A percentile compares a stretch with the other conserved stretches of the same genome.
phyloP scores from a whole-genome alignment of 2,329 filamentous ascomycete species.

The Neofusicoccum ribis region DNA sequence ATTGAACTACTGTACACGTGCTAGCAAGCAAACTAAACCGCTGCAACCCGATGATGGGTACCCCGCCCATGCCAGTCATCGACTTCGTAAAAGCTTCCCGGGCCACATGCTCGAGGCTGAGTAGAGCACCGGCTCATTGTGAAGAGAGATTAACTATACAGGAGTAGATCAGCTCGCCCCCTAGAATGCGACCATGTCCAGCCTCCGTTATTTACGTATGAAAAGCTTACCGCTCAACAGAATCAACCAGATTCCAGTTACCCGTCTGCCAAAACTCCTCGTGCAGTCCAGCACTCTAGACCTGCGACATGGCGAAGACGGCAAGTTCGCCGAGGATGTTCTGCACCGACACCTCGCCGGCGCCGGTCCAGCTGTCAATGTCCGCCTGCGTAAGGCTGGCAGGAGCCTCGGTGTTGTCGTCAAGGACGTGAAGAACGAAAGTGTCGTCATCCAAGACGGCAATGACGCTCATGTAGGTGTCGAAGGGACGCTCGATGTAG shows the following conservation, averaged over 20 bases:
- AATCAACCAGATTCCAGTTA: not conserved
- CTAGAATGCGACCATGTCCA: not conserved
- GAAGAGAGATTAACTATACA: constrained; percentile 12
- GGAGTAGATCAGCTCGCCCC: constrained; percentile 9
- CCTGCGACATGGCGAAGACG: constrained; percentile 18
- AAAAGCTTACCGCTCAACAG: not conserved
- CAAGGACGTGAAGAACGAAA: constrained; percentile 48
- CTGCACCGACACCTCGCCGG: constrained; percentile 41
- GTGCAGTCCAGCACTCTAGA: not conserved
- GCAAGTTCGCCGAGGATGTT: constrained; percentile 32
- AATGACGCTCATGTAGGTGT: constrained; percentile 62
- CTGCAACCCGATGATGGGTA: constrained; percentile 14
- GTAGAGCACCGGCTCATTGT: not conserved
- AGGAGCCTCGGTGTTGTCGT: constrained; percentile 44
- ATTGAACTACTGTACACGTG: constrained; percentile 1
- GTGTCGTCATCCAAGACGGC: constrained; percentile 36
- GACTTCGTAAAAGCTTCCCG: constrained; percentile 16
- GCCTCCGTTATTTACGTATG: constrained; percentile 8
- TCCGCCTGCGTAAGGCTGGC: constrained; percentile 2
- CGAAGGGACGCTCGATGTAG: constrained; percentile 68
- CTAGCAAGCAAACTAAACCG: constrained; percentile 4
- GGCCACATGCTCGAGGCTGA: not conserved
- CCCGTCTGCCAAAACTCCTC: too few relatives aligned
- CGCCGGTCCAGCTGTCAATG: constrained; percentile 35
- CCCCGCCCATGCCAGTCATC: constrained; percentile 17